phyloP scores from a whole-genome alignment of 495 filamentous ascomycete genomes.

The Aspergillus ellipticus region DNA sequence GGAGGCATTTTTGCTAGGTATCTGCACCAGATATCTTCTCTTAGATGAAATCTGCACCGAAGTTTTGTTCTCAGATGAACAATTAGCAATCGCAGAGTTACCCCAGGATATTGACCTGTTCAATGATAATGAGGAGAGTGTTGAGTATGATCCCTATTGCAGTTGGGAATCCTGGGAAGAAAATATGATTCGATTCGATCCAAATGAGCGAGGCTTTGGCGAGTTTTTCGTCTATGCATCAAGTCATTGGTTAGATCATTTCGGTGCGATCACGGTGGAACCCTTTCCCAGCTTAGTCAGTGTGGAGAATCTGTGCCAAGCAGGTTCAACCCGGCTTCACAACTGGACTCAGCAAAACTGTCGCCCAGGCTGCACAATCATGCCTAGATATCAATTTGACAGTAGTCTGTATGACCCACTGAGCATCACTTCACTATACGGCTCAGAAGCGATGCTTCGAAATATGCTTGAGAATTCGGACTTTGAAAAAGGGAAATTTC shows the following conservation, averaged over 20 bases:
- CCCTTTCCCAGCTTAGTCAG: constrained; percentile 18
- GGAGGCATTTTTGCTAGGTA: constrained; percentile 19
- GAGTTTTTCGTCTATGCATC: constrained; percentile 25
- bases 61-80: constrained; percentile 19
- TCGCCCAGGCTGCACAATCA: constrained; percentile 21
- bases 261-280: constrained; percentile 5
- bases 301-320: constrained; percentile 19
- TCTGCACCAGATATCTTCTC: constrained; percentile 27
- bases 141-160: constrained; percentile 18
- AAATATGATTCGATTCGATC: constrained; percentile 18
- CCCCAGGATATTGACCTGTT: constrained; percentile 14
- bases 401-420: constrained; percentile 24
- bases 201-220: constrained; percentile 22
- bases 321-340: constrained; percentile 17
- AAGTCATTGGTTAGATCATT: constrained; percentile 22
- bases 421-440: constrained; percentile 23
- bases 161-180: constrained; percentile 25
- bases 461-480: constrained; percentile 17
- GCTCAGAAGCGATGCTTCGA: constrained; percentile 21
- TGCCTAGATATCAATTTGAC: constrained; percentile 22
- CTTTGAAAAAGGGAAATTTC: constrained; percentile 12
- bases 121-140: constrained; percentile 10
- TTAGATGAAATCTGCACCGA: constrained; percentile 23
- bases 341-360: constrained; percentile 27
- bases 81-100: constrained; percentile 20